Base-by-base conservation (phyloP, 768 basidiomycete genomes). In the Boletus fagicola region DNA sequence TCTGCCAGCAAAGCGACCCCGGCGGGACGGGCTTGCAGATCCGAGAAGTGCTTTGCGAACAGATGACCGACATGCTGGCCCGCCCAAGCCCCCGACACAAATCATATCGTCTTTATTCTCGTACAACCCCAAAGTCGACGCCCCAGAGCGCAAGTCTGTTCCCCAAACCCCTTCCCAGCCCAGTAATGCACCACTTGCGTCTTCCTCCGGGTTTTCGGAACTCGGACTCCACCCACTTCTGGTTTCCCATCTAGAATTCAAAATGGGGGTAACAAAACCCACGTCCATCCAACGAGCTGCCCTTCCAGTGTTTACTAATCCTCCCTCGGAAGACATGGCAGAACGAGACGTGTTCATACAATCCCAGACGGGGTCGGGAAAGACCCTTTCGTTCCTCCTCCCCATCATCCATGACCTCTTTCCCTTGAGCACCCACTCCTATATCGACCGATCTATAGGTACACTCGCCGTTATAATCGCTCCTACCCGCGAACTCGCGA, bases 281-380 rank as follows among this genome's bases (percentile, higher is more conserved):
- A 98, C 96, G 0, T 86, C 90, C 11, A 93, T 97, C 59, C 96
- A 98, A 72, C 81, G 88, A 57, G 84, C 87, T 9, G 80, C 80
- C 11, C 74, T 88, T 13, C 79, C 83, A 7, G 72, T 86, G n/a
- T 78, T 98, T 43, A 80, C 90, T 4, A 74, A 70, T 39, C 65
- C 73, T 9, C 57, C 68, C 9, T 71, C 78, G 0, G 62, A 73
- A 28, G 75, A 70, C 60, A 74, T 73, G 58, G 60, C 64, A 48
- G 75, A 76, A 49, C 79, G 89, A 57, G 94, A 96, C 72, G 83
- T 90, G 15, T 95, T 97, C 72, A 91, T 98, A 54, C 95, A 97
- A 72, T 92, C 94, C 13, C 94, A 98, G 70, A 98, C 96, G 10
- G 96, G 96, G 54, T 98, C 95, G 0, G 96, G 96, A 68, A 98